Evolutionary conservation across 2,329 filamentous ascomycete species (phyloP).

Genomic region (Neofusicoccum cordaticola): DNA sequence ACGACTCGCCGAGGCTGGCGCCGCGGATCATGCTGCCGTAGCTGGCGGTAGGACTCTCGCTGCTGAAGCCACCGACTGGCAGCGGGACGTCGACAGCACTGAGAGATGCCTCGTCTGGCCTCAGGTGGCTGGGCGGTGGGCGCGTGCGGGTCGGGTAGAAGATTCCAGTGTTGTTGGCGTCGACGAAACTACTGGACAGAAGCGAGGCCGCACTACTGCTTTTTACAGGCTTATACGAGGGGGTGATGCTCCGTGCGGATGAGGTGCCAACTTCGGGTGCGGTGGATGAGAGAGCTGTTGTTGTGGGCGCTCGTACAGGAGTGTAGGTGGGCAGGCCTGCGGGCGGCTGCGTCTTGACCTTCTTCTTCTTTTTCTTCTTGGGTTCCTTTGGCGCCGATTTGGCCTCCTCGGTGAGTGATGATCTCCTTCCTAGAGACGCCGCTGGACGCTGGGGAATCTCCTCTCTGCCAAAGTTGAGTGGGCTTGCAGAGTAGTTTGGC

Average conservation of each 20-base stretch:
- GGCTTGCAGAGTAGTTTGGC: constrained; percentile 1
- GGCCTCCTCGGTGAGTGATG: constrained; percentile 13
- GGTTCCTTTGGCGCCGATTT: constrained; percentile 12
- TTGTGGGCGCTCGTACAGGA: neutral
- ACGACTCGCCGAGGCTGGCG: constrained; percentile 14
- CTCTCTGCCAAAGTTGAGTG: constrained; percentile 8
- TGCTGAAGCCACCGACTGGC: constrained; percentile 16
- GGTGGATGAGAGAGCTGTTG: constrained; percentile 12
- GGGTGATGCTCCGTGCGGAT: neutral
- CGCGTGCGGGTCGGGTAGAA: constrained; percentile 13
- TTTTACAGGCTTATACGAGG: neutral
- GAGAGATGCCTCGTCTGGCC: constrained; percentile 1
- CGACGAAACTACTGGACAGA: constrained; percentile 12
- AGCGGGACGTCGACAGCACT: constrained; percentile 14
- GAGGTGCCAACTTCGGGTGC: constrained; percentile 8
- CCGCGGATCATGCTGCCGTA: constrained; percentile 1
- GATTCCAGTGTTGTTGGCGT: constrained; percentile 14
- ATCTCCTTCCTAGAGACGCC: constrained; percentile 3
- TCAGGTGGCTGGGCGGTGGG: constrained; percentile 7
- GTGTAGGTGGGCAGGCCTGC: constrained; percentile 1
- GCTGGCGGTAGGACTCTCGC: neutral
- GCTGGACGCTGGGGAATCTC: constrained; percentile 2
- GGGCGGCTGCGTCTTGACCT: neutral
- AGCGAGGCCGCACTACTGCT: neutral
- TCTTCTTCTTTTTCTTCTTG: constrained; percentile 17